Evolutionary conservation across 768 basidiomycete genomes (phyloP).

Genomic region (Termitomyces sp.): DNA sequence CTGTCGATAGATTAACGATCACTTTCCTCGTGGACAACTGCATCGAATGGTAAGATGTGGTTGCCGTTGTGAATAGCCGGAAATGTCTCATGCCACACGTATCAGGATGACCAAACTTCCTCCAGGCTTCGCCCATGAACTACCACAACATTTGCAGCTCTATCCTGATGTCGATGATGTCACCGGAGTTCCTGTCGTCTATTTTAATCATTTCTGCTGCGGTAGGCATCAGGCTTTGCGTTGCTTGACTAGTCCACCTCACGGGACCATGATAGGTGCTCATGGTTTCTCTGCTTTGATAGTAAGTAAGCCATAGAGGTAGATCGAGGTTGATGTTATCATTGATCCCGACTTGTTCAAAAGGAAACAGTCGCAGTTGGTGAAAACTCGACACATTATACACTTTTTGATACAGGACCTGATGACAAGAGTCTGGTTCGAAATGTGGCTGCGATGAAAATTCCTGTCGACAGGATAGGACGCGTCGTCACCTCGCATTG

Average conservation of each 20-base stretch:
- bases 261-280: conserved; percentile 37
- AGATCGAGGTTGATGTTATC: background rate
- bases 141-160: conserved; percentile 55
- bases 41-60: conserved; percentile 66
- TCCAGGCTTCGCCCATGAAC: conserved; percentile 70
- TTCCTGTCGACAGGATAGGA: conserved; percentile 48
- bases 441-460: conserved; percentile 57
- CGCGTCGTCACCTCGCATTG: conserved; percentile 73
- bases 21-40: conserved; percentile 74
- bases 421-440: conserved; percentile 71
- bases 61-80: background rate
- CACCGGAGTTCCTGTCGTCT: conserved; percentile 55
- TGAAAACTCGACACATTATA: conserved; percentile 35
- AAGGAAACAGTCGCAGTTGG: conserved; percentile 56
- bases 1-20: conserved; percentile 36
- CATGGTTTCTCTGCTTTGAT: conserved; percentile 84
- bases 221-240: conserved; percentile 15
- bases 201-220: conserved; percentile 69
- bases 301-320: conserved; percentile 29
- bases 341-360: background rate
- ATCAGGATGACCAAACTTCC: conserved; percentile 76
- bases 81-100: background rate
- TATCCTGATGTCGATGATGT: conserved; percentile 34
- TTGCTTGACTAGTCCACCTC: background rate
- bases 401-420: conserved; percentile 82